Evolutionary conservation across 352 stramenopile genomes (phyloP).

Genomic region (Pythium phragmitis): DNA sequence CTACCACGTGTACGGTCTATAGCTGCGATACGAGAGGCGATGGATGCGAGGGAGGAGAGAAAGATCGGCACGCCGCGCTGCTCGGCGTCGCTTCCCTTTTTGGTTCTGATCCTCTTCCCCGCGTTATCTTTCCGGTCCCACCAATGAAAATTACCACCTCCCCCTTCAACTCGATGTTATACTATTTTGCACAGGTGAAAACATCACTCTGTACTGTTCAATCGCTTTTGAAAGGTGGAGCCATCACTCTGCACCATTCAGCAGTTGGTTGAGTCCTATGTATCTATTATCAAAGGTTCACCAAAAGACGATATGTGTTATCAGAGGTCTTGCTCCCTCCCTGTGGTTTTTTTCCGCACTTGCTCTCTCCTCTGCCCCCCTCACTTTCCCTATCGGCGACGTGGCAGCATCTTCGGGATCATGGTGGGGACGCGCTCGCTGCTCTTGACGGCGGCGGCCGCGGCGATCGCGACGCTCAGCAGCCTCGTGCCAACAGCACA

Average conservation of each 20-base stretch:
- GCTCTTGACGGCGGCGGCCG: conserved; percentile 13
- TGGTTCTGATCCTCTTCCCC: not conserved
- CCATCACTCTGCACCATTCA: conserved; percentile 15
- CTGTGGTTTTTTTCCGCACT: conserved; percentile 6
- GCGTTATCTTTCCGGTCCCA: not conserved
- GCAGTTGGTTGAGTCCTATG: not conserved
- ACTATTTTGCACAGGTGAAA: no score
- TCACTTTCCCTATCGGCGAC: not conserved
- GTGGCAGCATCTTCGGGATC: not conserved
- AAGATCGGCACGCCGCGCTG: not conserved
- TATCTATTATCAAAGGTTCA: conserved; percentile 11
- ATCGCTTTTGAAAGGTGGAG: not conserved
- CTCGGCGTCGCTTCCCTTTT: not conserved
- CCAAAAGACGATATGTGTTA: not conserved
- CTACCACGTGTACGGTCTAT: not conserved
- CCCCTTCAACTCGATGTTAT: conserved; percentile 13
- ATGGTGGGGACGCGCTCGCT: conserved; percentile 25
- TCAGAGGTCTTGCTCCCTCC: not conserved
- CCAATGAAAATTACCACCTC: not conserved
- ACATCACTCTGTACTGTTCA: no score
- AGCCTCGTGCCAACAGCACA: conserved; percentile 19
- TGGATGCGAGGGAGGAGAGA: not conserved
- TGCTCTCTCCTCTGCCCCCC: conserved; percentile 12
- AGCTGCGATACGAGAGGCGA: not conserved
- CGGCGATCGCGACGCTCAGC: conserved; percentile 8